Evolutionary conservation across 768 basidiomycete genomes (phyloP).

Genomic region (Tulasnella sp.): DNA sequence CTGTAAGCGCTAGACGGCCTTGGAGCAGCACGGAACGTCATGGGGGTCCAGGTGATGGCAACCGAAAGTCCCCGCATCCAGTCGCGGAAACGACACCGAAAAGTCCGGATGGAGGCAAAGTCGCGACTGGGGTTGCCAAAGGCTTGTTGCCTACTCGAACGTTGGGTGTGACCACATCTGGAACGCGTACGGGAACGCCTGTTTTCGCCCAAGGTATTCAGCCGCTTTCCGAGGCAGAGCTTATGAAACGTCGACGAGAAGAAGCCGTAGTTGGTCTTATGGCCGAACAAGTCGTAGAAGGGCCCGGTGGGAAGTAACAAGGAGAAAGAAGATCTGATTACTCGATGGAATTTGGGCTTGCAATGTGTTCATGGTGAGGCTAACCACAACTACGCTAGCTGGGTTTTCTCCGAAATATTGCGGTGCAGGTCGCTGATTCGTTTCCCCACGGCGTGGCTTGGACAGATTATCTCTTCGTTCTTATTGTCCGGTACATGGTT

Average conservation of each 20-base stretch:
- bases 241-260: constrained; percentile 32
- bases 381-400: background rate
- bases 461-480: background rate
- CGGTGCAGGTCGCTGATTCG: background rate
- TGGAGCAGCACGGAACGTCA: background rate
- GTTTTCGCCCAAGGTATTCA: background rate
- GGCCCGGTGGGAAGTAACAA: background rate
- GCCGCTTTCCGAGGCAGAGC: constrained; percentile 8
- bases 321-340: background rate
- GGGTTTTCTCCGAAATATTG: background rate
- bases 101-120: background rate
- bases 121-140: background rate
- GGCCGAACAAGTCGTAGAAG: constrained; percentile 1
- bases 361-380: background rate
- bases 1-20: background rate
- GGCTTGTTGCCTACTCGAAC: background rate
- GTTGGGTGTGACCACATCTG: background rate
- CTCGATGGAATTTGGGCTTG: background rate
- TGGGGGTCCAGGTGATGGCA: background rate
- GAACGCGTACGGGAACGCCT: background rate
- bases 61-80: background rate
- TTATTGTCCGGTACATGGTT: background rate
- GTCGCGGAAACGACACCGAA: background rate
- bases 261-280: constrained; percentile 34
- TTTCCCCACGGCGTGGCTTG: background rate